These are phyloP conservation scores for Grosmannia serpens DNA, from an alignment of 2,329 filamentous ascomycete genomes.

Conservation along the genomic window DNA sequence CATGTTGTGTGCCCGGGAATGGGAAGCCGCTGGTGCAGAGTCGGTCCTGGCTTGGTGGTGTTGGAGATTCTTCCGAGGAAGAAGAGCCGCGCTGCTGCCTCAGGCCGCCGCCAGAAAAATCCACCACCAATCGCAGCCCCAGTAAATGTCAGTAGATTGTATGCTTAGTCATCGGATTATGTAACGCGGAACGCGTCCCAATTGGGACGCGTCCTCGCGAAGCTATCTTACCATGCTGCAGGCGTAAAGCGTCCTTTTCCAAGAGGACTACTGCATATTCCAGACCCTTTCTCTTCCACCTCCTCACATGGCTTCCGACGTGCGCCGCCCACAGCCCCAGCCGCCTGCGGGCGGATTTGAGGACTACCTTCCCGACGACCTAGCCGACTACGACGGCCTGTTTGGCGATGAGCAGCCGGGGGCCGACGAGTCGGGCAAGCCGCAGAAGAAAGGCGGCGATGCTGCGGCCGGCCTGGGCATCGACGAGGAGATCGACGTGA, in stretches of 20 bases:
- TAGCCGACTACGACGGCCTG: conserved; percentile 30
- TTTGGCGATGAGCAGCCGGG: conserved; percentile 20
- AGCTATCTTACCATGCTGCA: not conserved
- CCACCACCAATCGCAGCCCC: conserved; percentile 7
- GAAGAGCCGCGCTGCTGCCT: conserved; percentile 6
- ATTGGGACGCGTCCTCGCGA: not conserved
- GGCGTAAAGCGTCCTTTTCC: not conserved
- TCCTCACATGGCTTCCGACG: conserved; percentile 3
- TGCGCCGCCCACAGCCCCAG: not conserved
- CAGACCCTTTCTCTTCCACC: not conserved
- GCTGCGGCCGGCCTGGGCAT: conserved; percentile 54
- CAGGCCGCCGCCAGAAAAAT: conserved; percentile 3
- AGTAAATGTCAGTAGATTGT: conserved; percentile 10
- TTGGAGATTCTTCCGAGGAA: conserved; percentile 8
- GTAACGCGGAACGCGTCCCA: not conserved
- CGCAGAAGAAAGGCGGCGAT: conserved; percentile 35
- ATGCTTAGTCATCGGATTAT: conserved; percentile 7
- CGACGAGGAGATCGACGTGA: conserved; percentile 75
- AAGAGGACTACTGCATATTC: too few species aligned
- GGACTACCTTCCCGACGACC: conserved; percentile 55
- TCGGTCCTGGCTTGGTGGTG: conserved; percentile 1
- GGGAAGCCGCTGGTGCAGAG: conserved; percentile 4
- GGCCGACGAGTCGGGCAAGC: conserved; percentile 29
- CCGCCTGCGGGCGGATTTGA: conserved; percentile 49
- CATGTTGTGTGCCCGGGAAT: conserved; percentile 20